These are phyloP conservation scores for Cercophora sp. DNA, from an alignment of 495 filamentous ascomycete genomes.

Conservation along the genomic window DNA sequence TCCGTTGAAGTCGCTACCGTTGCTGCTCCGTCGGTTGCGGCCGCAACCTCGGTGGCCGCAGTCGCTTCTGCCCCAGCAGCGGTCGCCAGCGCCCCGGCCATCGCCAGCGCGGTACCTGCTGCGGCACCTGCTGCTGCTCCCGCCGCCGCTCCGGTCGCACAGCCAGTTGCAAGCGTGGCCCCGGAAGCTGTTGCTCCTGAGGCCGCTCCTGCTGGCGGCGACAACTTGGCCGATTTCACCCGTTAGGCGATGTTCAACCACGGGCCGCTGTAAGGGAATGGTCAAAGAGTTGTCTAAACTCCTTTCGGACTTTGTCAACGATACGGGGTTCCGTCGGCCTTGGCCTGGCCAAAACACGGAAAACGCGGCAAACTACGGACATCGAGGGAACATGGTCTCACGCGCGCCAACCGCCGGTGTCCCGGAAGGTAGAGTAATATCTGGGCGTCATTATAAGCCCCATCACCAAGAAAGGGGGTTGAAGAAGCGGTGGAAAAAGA, in stretches of 20 bases:
- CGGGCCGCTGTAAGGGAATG: background rate
- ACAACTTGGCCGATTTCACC: conserved; percentile 27
- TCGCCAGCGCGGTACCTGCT: conserved; percentile 5
- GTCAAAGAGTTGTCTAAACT: too few species aligned
- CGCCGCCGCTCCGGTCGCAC: conserved; percentile 2
- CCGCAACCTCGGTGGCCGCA: conserved; percentile 1
- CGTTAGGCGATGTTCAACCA: too few species aligned
- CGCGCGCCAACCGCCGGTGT: too few species aligned
- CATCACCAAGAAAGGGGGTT: too few species aligned
- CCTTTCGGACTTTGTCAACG: too few species aligned
- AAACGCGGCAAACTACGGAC: too few species aligned
- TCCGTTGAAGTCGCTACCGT: background rate
- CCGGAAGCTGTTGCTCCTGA: conserved; percentile 7
- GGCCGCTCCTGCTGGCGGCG: conserved; percentile 9
- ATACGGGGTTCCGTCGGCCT: background rate
- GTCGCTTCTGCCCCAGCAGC: background rate
- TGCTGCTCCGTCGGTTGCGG: conserved; percentile 7
- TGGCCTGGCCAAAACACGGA: too few species aligned
- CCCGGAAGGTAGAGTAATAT: too few species aligned
- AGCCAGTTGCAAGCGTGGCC: too few species aligned
- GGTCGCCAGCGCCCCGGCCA: background rate
- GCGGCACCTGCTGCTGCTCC: conserved; percentile 9
- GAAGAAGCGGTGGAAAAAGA: too few species aligned
- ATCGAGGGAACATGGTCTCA: too few species aligned
- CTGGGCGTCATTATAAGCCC: too few species aligned